Conservation (phyloP, 2,329 filamentous ascomycete genomes). For the Neurospora sp. region DNA sequence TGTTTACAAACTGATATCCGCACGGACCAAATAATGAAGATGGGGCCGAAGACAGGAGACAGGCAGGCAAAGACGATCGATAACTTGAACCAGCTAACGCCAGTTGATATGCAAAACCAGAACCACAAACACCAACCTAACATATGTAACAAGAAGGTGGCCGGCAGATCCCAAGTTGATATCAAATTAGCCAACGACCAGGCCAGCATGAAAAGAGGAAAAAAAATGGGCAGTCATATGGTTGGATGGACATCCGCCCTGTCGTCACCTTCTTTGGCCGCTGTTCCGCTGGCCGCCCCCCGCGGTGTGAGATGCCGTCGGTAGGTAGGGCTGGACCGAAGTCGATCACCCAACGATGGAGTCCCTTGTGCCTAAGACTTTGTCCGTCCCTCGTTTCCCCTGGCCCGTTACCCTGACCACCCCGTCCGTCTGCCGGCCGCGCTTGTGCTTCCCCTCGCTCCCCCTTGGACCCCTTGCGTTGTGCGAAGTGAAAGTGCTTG, state of each 20-base stretch:
- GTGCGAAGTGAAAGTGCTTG: not conserved
- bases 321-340: conserved; percentile 9
- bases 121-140: not conserved
- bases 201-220: not conserved
- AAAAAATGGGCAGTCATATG: not conserved
- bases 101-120: not conserved
- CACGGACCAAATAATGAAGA: not conserved
- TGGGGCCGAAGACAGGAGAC: not conserved
- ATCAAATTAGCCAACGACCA: not conserved
- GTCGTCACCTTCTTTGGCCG: not conserved
- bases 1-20: not conserved
- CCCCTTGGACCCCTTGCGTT: not conserved
- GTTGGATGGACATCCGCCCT: not conserved
- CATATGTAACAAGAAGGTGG: not conserved
- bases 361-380: not conserved
- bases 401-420: not conserved
- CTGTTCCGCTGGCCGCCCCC: not conserved
- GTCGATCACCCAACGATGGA: conserved; percentile 1
- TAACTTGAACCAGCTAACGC: not conserved
- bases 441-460: not conserved
- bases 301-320: not conserved
- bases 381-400: not conserved
- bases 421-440: not conserved
- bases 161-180: not conserved
- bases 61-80: not conserved